phyloP scores from a whole-genome alignment of 768 basidiomycete species.

The Amanita rubescens region DNA sequence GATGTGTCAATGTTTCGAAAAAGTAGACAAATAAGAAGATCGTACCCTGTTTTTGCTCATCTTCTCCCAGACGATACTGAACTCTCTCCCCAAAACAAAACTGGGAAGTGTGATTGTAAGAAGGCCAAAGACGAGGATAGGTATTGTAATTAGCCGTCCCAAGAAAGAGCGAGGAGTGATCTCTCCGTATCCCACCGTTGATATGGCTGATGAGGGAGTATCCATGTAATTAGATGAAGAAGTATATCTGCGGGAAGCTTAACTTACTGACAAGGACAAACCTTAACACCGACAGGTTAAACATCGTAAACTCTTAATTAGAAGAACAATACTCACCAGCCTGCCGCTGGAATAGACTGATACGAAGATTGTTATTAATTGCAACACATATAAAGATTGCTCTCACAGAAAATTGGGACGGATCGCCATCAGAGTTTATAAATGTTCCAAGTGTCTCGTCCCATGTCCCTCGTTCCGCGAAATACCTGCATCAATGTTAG shows the following conservation, averaged over 20 bases:
- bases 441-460: slow-evolving; percentile 74
- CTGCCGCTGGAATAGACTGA: slow-evolving; percentile 34
- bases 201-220: slow-evolving; percentile 54
- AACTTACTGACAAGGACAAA: slow-evolving; percentile 75
- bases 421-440: slow-evolving; percentile 79
- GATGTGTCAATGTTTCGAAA: too few relatives aligned
- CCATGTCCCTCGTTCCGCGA: slow-evolving; percentile 88
- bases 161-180: slow-evolving; percentile 83
- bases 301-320: neutral
- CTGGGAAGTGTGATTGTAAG: slow-evolving; percentile 85
- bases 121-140: slow-evolving; percentile 81
- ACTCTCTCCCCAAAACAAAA: slow-evolving; percentile 89
- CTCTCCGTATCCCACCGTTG: slow-evolving; percentile 89
- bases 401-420: slow-evolving; percentile 67
- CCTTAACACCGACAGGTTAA: slow-evolving; percentile 24
- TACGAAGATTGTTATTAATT: neutral
- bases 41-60: slow-evolving; percentile 41
- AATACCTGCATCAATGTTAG: slow-evolving; percentile 46
- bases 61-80: slow-evolving; percentile 83
- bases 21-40: neutral
- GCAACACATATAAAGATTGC: neutral
- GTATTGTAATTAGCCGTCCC: slow-evolving; percentile 81
- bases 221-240: neutral
- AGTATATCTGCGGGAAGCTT: neutral
- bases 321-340: slow-evolving; percentile 47